Evolutionary conservation across 2,329 filamentous ascomycete genomes (phyloP).

Genomic region (Chaetomiaceae sp.): DNA sequence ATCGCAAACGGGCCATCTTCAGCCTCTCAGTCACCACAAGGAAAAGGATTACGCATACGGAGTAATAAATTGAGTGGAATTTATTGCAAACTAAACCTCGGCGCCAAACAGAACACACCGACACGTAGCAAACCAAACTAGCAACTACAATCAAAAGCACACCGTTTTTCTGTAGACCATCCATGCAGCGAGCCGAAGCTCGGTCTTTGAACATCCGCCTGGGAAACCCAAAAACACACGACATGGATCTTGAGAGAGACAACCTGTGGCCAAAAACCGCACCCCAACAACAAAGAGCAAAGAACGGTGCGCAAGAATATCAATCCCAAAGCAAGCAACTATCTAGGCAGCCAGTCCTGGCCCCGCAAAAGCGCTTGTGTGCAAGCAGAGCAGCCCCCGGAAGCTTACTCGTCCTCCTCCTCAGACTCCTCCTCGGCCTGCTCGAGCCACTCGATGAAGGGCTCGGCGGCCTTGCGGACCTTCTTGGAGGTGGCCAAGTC

Average conservation of each 20-base stretch:
- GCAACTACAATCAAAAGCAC: neutral
- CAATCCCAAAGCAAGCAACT: conserved; percentile 2
- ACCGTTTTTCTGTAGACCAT: conserved; percentile 7
- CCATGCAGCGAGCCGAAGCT: neutral
- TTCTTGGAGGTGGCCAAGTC: conserved; percentile 86
- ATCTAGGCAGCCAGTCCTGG: neutral
- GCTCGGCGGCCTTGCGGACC: conserved; percentile 89
- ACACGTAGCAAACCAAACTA: no score
- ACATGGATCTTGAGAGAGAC: no score
- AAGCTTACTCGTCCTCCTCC: conserved; percentile 37
- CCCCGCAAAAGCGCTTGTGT: neutral
- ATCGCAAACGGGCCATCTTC: no score
- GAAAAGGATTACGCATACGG: no score
- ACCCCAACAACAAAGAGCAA: no score
- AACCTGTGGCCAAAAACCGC: no score
- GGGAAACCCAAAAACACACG: no score
- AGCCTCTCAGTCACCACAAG: no score
- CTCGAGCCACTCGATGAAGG: conserved; percentile 90
- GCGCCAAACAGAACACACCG: no score
- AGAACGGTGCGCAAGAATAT: neutral
- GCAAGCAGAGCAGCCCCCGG: neutral
- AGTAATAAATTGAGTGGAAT: no score
- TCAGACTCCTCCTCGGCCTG: conserved; percentile 72
- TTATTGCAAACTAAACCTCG: no score
- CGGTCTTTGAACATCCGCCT: neutral